A percentile compares a stretch with the other conserved stretches of the same genome.
Conservation (phyloP, 2,329 filamentous ascomycete genomes). For the Teratosphaeriaceae sp. region DNA sequence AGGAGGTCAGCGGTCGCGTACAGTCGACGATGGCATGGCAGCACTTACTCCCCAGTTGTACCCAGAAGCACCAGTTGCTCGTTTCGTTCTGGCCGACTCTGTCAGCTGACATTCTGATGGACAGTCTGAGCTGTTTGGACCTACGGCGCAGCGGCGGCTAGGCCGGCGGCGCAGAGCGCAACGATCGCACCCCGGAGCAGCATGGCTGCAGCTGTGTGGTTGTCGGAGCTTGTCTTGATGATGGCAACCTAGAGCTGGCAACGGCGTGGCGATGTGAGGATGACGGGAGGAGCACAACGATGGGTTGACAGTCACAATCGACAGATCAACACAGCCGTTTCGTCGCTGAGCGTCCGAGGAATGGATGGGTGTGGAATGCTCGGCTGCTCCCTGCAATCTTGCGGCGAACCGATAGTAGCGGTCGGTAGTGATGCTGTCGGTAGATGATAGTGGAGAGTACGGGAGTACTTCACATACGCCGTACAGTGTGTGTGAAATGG, state of each 20-base stretch:
- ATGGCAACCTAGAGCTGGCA: background rate
- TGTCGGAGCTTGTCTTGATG: constrained; percentile 4
- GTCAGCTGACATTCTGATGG: background rate
- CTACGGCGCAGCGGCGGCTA: constrained; percentile 21
- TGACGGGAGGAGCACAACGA: background rate
- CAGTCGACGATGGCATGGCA: too few relatives aligned
- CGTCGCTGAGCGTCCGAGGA: too few relatives aligned
- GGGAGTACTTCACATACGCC: too few relatives aligned
- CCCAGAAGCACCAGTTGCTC: constrained; percentile 19
- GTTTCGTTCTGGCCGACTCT: constrained; percentile 11
- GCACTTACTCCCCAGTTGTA: constrained; percentile 48
- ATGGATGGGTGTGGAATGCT: too few relatives aligned
- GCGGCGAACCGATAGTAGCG: background rate
- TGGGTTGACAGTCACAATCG: background rate
- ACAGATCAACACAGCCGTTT: constrained; percentile 4
- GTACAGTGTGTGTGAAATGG: too few relatives aligned
- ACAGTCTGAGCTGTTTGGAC: constrained; percentile 3
- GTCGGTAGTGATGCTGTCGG: background rate
- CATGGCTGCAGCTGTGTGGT: constrained; percentile 13
- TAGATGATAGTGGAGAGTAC: background rate
- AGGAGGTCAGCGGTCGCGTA: background rate
- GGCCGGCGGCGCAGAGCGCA: constrained; percentile 21
- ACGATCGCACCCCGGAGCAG: constrained; percentile 18
- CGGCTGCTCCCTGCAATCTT: constrained; percentile 1
- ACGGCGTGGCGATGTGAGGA: background rate